Evolutionary conservation across 495 filamentous ascomycete species (phyloP), one percentile per base, ranked within the genome.

Genomic region (Letharia lupina): DNA sequence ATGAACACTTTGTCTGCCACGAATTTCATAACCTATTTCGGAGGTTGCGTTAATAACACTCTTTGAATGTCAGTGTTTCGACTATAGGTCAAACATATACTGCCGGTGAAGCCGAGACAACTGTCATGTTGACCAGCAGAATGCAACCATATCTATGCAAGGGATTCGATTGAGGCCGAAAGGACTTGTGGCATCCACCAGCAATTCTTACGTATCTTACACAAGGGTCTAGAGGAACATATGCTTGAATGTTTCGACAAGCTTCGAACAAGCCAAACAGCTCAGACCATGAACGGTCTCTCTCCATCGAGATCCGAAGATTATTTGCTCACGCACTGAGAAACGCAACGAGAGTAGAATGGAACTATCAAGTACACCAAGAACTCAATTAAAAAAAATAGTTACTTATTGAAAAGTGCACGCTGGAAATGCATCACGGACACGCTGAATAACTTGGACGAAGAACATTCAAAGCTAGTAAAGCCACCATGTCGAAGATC

Each of bases 371-470:
- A 42, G 28, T 50, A 66, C 45, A 54, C 35, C 56, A 64, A 52
- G 58, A 62, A 61, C 54, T 31, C 58, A 41, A 68, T 68, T 68
- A 52, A 57, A 50, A 67, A 28, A 65, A 6, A 31, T 35, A 37
- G 6, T 35, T 48, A 16, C 31, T 59, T 64, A 56, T 62, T 58
- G 62, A 68, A 28, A 41, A 45, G 39, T 65, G 59, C 64, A 65
- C 70, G 62, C 66, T 66, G 67, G 66, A 56, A 69, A 72, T 72
- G 70, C 70, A 69, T 63, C 42, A 64, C 61, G 35, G 47, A 61
- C 61, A 64, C 71, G 71, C 71, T 73, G 62, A 71, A 71, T 58
- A 60, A 69, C 68, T 63, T 50, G 60, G 69, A 73, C 67, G 28
- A 57, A 57, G 54, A 57, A 4, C 31, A 57, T 6, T 35, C 33